Evolutionary conservation across 208 protist genomes (phyloP).

Genomic region (Spongospora subterranea): DNA sequence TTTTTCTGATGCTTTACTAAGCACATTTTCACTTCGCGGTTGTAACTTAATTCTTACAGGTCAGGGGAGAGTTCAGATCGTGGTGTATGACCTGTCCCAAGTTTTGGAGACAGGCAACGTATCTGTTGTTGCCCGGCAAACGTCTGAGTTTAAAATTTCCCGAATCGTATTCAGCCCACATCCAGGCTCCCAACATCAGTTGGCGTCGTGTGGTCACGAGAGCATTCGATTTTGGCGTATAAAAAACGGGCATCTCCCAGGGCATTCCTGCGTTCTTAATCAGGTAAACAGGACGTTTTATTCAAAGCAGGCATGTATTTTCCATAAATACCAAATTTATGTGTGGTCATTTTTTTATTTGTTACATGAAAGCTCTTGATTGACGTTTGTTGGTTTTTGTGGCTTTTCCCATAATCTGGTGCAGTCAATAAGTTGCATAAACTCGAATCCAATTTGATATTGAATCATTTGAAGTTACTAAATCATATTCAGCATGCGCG

Average conservation of each 20-base stretch:
- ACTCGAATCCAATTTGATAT: no score
- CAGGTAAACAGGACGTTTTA: no score
- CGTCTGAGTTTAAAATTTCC: neutral
- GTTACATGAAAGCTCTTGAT: no score
- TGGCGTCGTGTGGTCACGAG: conserved; percentile 27
- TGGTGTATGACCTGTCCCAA: conserved; percentile 13
- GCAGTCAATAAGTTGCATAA: no score
- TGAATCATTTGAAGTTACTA: neutral
- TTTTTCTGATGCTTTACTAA: neutral
- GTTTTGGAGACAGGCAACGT: neutral
- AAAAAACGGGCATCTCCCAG: conserved; percentile 43
- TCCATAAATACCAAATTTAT: no score
- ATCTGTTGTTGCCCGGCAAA: conserved; percentile 16
- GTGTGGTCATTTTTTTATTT: no score
- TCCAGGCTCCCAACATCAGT: conserved; percentile 4
- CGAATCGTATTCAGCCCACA: conserved; percentile 9
- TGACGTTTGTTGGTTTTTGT: no score
- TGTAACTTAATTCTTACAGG: neutral
- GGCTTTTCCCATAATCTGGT: no score
- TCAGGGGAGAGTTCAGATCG: neutral
- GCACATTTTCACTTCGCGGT: neutral
- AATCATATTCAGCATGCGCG: neutral
- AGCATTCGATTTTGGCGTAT: conserved; percentile 26
- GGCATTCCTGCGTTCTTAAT: conserved; percentile 11
- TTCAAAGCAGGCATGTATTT: no score